Conservation (phyloP, 371 early-diverging fungal genomes). For the Mortierella polycephala region DNA sequence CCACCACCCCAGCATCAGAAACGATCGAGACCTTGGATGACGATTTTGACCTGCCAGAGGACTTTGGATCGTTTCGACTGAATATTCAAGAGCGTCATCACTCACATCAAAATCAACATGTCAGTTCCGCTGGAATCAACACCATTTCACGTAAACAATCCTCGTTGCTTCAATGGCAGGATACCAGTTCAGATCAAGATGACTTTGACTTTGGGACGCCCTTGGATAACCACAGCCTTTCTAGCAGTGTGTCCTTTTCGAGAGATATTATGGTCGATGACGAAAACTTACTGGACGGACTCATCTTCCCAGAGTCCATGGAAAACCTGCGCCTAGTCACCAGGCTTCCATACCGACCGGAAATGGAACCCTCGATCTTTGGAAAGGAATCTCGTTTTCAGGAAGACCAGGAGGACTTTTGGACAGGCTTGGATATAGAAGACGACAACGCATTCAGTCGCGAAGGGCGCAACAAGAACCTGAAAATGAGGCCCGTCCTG, state of each 20-base stretch:
- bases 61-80: conserved; percentile 22
- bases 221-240: conserved; percentile 29
- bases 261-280: conserved; percentile 27
- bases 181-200: conserved; percentile 28
- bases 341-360: conserved; percentile 23
- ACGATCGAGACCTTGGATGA: conserved; percentile 44
- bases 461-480: conserved; percentile 34
- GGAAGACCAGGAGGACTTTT: conserved; percentile 44
- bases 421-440: conserved; percentile 33
- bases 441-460: conserved; percentile 20
- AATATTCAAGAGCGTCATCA: background rate
- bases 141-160: conserved; percentile 1
- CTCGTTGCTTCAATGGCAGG: conserved; percentile 23
- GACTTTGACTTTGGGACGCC: conserved; percentile 34
- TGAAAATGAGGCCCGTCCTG: conserved; percentile 16
- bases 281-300: conserved; percentile 33
- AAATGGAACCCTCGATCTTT: conserved; percentile 35
- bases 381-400: conserved; percentile 27
- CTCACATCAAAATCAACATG: background rate
- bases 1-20: conserved; percentile 6
- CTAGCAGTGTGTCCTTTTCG: conserved; percentile 28
- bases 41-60: conserved; percentile 37
- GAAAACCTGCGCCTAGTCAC: conserved; percentile 25
- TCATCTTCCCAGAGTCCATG: conserved; percentile 37
- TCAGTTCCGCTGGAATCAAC: background rate